Evolutionary conservation across 495 filamentous ascomycete species (phyloP), one percentile per base, ranked within the genome.

Genomic region (Penicillium bialowiezense): DNA sequence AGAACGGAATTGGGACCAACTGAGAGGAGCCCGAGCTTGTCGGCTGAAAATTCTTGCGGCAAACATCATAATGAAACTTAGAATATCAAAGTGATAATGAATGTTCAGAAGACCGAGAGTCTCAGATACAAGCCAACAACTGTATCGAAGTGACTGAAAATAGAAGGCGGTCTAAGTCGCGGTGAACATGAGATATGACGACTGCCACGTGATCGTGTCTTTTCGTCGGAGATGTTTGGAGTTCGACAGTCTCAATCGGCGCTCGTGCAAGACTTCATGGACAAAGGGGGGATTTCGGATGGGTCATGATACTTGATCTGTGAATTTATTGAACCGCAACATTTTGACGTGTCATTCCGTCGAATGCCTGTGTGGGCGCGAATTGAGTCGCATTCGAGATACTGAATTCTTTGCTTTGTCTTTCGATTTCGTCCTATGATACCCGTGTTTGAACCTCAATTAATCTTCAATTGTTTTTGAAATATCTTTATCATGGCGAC

Each of bases 401-500:
- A 44, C 34, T 20, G n/a, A 31, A 20, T 36, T 31, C 53, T 35
- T 38, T 43, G 29, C 38, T 24, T 21, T 45, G 35, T 42, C 10
- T 36, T 29, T 43, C 17, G 9, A 34, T 28, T 12, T 40, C 23
- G 40, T 32, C 32, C 38, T 38, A n/a, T 41, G 41, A 32, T 39
- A 51, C 41, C 41, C 29, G 24, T 12, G 15, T 21, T 28, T 3
- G 3, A 8, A 39, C 35, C 23, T 26, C 13, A 13, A 20, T 19
- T 37, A 40, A 32, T 32, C 12, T 44, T 34, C 21, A 29, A 18
- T 35, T 10, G 7, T 17, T 28, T 23, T 8, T 18, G 17, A 18
- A 5, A 9, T 14, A 17, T 26, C 9, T 35, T 34, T 15, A 51
- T 19, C 50, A 75, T 76, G 73, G 71, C 73, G 33, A 76, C 73